Conservation (phyloP, 345 rosid species). For the Geranium brycei region DNA sequence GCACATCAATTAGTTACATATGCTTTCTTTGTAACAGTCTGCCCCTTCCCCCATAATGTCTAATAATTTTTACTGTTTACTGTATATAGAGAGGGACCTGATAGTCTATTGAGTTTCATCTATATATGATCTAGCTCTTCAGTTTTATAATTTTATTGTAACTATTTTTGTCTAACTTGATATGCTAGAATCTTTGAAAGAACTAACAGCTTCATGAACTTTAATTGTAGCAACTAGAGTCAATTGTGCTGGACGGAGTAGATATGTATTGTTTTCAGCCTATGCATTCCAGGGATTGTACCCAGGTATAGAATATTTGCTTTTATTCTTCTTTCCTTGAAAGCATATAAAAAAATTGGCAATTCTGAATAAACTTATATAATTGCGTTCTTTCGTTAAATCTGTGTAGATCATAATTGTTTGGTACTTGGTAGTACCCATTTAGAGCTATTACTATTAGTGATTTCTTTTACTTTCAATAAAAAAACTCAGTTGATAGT, state of each 20-base stretch:
- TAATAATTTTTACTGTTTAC: background rate
- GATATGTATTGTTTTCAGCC: constrained; percentile 66
- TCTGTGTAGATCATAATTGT: background rate
- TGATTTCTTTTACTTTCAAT: background rate
- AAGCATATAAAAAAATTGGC: background rate
- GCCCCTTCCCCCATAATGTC: background rate
- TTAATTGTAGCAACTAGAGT: constrained; percentile 44
- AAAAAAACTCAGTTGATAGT: too few relatives aligned
- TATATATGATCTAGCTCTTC: background rate
- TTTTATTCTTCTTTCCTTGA: background rate
- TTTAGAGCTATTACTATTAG: too few relatives aligned
- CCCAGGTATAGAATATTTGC: constrained; percentile 39
- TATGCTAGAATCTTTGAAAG: background rate
- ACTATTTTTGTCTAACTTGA: background rate
- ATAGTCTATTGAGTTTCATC: too few relatives aligned
- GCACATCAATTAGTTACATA: background rate
- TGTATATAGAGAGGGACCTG: too few relatives aligned
- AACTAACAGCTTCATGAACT: constrained; percentile 14
- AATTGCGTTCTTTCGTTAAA: background rate
- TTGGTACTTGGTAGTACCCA: too few relatives aligned
- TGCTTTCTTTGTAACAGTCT: background rate
- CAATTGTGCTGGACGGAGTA: constrained; percentile 44
- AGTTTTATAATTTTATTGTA: background rate
- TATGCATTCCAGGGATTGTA: constrained; percentile 79
- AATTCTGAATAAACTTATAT: background rate